Conservation (phyloP, 2,329 filamentous ascomycete genomes). For the Sporothrix schenckii region DNA sequence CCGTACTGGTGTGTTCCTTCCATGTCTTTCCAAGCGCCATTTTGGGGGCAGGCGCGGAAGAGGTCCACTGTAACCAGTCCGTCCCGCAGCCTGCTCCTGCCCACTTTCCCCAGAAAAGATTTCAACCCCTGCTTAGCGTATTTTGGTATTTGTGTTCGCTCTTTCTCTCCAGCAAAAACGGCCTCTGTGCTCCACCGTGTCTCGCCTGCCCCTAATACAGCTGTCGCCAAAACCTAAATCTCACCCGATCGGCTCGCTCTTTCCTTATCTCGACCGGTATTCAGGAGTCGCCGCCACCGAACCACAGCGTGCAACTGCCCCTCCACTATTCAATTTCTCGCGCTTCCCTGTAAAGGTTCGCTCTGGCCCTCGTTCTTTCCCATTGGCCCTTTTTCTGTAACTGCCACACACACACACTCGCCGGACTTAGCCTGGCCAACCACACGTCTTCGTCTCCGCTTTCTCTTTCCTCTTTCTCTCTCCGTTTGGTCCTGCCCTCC, state of each 20-base stretch:
- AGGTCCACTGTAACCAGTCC: conserved; percentile 21
- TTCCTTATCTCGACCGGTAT: not conserved
- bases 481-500: not conserved
- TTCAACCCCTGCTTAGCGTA: conserved; percentile 17
- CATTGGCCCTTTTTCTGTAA: no score
- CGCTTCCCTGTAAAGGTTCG: not conserved
- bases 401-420: no score
- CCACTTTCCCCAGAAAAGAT: conserved; percentile 20
- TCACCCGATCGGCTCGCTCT: not conserved
- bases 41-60: not conserved
- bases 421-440: not conserved
- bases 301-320: conserved; percentile 1
- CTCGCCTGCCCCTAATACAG: not conserved
- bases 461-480: conserved; percentile 2
- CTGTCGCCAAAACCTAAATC: not conserved
- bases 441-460: not conserved
- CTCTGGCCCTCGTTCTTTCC: not conserved
- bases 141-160: not conserved
- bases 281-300: not conserved
- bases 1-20: not conserved
- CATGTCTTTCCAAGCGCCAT: not conserved
- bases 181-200: not conserved
- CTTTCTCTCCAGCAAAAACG: not conserved
- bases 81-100: not conserved
- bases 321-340: conserved; percentile 9